Evolutionary conservation across 2,329 filamentous ascomycete genomes (phyloP).

Genomic region (Pseudocercospora musae): DNA sequence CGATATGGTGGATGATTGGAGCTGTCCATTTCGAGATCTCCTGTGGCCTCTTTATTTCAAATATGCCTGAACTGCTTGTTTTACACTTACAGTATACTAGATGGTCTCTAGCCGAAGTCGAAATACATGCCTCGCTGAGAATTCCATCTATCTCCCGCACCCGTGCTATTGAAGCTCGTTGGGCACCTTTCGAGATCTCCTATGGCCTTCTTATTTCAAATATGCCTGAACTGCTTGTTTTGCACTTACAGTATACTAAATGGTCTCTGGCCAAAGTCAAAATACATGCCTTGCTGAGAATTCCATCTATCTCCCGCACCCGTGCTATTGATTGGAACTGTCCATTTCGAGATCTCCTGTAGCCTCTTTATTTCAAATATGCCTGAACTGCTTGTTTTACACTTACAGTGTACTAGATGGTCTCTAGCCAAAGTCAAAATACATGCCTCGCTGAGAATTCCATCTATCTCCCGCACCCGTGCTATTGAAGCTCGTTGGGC

Average conservation of each 20-base stretch:
- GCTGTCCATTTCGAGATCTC: neutral
- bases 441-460: neutral
- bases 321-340: neutral
- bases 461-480: neutral
- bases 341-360: neutral
- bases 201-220: neutral
- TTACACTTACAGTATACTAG: neutral
- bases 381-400: neutral
- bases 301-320: neutral
- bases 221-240: neutral
- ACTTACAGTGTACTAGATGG: neutral
- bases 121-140: neutral
- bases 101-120: neutral
- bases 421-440: neutral
- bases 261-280: neutral
- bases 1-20: neutral
- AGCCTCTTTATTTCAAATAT: neutral
- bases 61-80: neutral
- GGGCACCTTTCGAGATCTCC: neutral
- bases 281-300: neutral
- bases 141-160: neutral
- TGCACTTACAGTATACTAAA: neutral
- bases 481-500: neutral
- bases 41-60: neutral
- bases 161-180: neutral